Evolutionary conservation across 1,139 yeast species (phyloP).

Genomic region (Taiozyma sp.): DNA sequence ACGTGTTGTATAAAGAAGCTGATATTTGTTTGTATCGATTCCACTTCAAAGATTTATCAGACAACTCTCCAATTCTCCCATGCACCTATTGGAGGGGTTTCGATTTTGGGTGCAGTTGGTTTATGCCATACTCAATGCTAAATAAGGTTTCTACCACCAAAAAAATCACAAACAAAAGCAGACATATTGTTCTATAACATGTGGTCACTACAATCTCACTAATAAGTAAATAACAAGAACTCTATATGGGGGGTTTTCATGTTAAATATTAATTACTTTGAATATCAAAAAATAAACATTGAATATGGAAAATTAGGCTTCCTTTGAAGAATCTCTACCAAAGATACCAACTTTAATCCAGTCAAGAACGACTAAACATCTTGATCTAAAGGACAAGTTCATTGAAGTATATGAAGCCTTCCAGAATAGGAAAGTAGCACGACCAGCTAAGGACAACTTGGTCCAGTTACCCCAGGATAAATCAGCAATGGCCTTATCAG

Average conservation of each 20-base stretch:
- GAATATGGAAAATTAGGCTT: constrained; percentile 4
- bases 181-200: no score
- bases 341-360: constrained; percentile 84
- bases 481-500: constrained; percentile 93
- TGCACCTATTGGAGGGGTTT: no score
- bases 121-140: no score
- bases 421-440: constrained; percentile 88
- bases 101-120: no score
- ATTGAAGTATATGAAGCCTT: constrained; percentile 88
- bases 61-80: no score
- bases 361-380: constrained; percentile 76
- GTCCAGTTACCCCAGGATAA: constrained; percentile 85
- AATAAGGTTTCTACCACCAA: no score
- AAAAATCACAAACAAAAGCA: no score
- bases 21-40: no score
- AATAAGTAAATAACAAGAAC: neutral
- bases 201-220: neutral
- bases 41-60: no score
- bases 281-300: neutral
- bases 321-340: constrained; percentile 72
- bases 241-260: neutral
- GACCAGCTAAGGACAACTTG: constrained; percentile 76
- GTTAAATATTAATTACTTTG: neutral
- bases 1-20: no score
- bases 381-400: constrained; percentile 88